These are phyloP conservation scores for Citeromyces nyonsensis DNA, from an alignment of 805 yeast genomes.

Conservation along the genomic window DNA sequence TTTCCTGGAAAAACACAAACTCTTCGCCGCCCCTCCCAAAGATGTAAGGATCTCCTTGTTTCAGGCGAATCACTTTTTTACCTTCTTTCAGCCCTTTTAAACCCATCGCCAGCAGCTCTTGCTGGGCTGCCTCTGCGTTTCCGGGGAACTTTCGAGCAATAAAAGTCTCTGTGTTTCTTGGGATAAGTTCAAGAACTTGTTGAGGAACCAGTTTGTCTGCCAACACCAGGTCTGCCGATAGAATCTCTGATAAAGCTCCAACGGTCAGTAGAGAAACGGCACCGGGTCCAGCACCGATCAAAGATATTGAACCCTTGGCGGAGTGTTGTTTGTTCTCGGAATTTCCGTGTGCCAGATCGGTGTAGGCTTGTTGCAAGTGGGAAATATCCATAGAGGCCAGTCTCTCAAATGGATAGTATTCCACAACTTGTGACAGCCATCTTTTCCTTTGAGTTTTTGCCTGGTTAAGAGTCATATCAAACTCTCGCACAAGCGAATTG, in stretches of 20 bases:
- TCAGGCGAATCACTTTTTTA: constrained; percentile 68
- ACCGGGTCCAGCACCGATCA: constrained; percentile 96
- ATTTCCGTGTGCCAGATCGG: constrained; percentile 2
- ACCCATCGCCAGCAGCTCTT: constrained; percentile 66
- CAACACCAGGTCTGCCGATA: constrained; percentile 67
- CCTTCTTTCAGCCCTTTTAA: constrained; percentile 50
- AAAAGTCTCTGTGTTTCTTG: constrained; percentile 54
- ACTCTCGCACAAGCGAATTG: constrained; percentile 48
- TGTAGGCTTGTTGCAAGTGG: constrained; percentile 32
- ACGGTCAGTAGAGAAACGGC: constrained; percentile 66
- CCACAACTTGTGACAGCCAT: constrained; percentile 84
- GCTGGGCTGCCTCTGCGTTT: constrained; percentile 87
- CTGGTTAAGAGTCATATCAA: constrained; percentile 33
- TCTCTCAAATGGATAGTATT: constrained; percentile 66
- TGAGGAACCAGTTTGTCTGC: constrained; percentile 92
- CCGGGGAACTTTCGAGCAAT: constrained; percentile 95
- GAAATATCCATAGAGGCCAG: constrained; percentile 45
- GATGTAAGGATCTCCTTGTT: constrained; percentile 94
- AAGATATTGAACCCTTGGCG: constrained; percentile 42
- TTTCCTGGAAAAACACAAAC: constrained; percentile 43
- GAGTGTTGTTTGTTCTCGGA: constrained; percentile 4
- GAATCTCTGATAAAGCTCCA: constrained; percentile 73
- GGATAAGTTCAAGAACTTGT: constrained; percentile 72
- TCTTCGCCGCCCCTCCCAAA: constrained; percentile 97
- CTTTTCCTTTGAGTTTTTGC: constrained; percentile 47